phyloP scores from a whole-genome alignment of 2,329 filamentous ascomycete species.

The Fusarium sp. region DNA sequence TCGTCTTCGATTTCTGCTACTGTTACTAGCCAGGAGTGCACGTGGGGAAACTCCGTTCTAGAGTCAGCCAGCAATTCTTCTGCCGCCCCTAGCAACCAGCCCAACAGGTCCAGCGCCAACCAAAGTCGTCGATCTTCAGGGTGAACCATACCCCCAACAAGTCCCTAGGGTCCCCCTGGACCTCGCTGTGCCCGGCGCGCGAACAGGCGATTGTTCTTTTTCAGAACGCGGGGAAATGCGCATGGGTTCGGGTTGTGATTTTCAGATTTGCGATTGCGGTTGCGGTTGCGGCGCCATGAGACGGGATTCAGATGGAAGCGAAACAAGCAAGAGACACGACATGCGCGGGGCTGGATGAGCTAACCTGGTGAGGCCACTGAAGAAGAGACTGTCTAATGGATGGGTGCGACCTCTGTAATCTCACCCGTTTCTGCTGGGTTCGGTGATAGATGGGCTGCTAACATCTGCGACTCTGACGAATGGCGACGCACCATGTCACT shows the following conservation, averaged over 20 bases:
- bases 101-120: slow-evolving; percentile 29
- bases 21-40: slow-evolving; percentile 16
- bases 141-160: slow-evolving; percentile 29
- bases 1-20: slow-evolving; percentile 7
- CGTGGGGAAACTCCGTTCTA: slow-evolving; percentile 30
- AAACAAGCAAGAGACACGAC: slow-evolving; percentile 25
- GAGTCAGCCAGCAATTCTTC: slow-evolving; percentile 26
- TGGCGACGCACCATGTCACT: slow-evolving; percentile 37
- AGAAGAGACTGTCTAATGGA: slow-evolving; percentile 9
- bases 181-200: slow-evolving; percentile 25
- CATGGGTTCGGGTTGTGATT: slow-evolving; percentile 29
- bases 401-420: not conserved
- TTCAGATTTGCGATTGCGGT: not conserved
- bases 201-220: slow-evolving; percentile 25
- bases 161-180: slow-evolving; percentile 18
- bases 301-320: slow-evolving; percentile 23
- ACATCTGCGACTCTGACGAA: slow-evolving; percentile 30
- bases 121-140: slow-evolving; percentile 32
- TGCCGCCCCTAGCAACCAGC: slow-evolving; percentile 37
- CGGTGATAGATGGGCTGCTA: slow-evolving; percentile 15
- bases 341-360: not conserved
- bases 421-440: slow-evolving; percentile 15
- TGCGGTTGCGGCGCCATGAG: slow-evolving; percentile 19
- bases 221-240: slow-evolving; percentile 35
- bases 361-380: slow-evolving; percentile 7